Conservation (phyloP, 805 yeast species). For the Sugiyamaella boreocaroliniensis region DNA sequence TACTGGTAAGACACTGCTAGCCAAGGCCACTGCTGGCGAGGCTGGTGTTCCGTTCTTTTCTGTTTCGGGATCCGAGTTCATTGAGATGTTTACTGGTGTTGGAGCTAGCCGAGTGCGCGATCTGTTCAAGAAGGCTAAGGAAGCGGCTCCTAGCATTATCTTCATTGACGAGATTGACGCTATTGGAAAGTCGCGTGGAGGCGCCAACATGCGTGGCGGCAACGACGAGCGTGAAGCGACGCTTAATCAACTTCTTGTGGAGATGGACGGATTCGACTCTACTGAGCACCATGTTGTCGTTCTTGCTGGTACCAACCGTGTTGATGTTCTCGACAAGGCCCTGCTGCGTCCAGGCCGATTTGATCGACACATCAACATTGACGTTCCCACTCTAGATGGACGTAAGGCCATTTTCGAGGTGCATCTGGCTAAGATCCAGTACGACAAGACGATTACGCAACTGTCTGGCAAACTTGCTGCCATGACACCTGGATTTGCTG, state of each 20-base stretch:
- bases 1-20: conserved; percentile 89
- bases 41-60: conserved; percentile 91
- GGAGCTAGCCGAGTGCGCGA: conserved; percentile 95
- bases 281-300: conserved; percentile 80
- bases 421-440: conserved; percentile 57
- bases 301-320: conserved; percentile 89
- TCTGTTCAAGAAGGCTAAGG: conserved; percentile 80
- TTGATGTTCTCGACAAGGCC: conserved; percentile 86
- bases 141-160: conserved; percentile 82
- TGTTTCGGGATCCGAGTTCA: conserved; percentile 90
- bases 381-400: conserved; percentile 83
- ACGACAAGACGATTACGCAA: conserved; percentile 31
- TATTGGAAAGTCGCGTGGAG: conserved; percentile 92
- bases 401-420: conserved; percentile 81
- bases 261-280: conserved; percentile 91
- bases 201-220: conserved; percentile 54
- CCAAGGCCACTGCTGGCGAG: conserved; percentile 95
- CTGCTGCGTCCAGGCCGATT: conserved; percentile 91
- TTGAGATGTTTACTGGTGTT: conserved; percentile 96
- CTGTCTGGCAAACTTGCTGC: conserved; percentile 83
- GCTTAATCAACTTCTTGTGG: conserved; percentile 83
- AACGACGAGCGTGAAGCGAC: conserved; percentile 94
- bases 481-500: conserved; percentile 90
- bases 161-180: conserved; percentile 96
- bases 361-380: conserved; percentile 82